phyloP scores from a whole-genome alignment of 106 monocot genomes.

The Dendrobium chrysotoxum region DNA sequence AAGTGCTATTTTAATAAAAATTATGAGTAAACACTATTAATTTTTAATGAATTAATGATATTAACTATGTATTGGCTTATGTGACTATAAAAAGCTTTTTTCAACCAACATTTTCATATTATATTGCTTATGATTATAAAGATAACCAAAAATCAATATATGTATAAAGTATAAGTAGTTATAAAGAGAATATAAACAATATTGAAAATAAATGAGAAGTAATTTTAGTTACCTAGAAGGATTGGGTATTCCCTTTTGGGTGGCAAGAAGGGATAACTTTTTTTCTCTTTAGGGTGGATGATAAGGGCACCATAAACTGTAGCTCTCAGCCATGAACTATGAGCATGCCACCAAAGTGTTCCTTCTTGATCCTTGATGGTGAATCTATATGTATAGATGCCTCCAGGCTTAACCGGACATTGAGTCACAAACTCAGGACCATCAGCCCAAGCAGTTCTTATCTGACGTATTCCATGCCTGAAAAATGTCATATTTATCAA shows the following conservation, averaged over 20 bases:
- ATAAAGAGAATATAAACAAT: too few relatives aligned
- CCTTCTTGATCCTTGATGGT: constrained; percentile 48
- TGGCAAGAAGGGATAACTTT: constrained; percentile 33
- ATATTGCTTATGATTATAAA: too few relatives aligned
- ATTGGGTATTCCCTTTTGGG: constrained; percentile 37
- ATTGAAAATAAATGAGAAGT: background rate
- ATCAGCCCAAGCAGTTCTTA: constrained; percentile 49
- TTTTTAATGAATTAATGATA: too few relatives aligned
- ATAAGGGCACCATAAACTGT: constrained; percentile 61
- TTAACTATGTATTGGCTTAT: too few relatives aligned
- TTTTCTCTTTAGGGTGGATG: constrained; percentile 36
- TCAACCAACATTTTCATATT: too few relatives aligned
- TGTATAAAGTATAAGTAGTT: too few relatives aligned
- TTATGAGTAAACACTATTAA: too few relatives aligned
- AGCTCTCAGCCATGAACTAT: constrained; percentile 57
- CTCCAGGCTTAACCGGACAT: constrained; percentile 52
- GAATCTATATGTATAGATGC: constrained; percentile 48
- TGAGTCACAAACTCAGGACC: constrained; percentile 60
- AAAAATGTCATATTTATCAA: background rate
- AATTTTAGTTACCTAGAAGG: constrained; percentile 25
- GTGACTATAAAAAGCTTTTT: too few relatives aligned
- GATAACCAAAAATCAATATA: too few relatives aligned
- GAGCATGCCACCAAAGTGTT: constrained; percentile 71
- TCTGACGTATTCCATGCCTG: constrained; percentile 58
- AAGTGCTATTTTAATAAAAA: too few relatives aligned